Percentiles rank a stretch among this genome's conserved stretches.
Evolutionary conservation across 2,329 filamentous ascomycete species (phyloP).

Genomic region (Fusarium neocosmosporiellum): DNA sequence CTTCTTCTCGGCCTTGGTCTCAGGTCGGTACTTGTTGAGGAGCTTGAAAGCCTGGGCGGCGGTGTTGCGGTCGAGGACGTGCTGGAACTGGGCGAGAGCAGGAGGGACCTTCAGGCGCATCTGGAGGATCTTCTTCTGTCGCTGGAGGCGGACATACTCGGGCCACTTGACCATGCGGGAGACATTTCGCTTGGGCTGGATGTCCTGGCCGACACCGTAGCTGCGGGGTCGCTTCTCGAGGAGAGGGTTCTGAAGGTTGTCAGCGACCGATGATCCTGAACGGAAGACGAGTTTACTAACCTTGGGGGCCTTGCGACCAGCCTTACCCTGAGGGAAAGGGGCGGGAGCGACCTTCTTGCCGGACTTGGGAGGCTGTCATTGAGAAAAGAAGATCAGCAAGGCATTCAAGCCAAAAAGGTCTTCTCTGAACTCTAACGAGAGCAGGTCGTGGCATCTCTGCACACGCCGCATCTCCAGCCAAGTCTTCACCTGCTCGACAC

Average conservation of each 20-base stretch:
- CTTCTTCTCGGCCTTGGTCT: constrained; percentile 99
- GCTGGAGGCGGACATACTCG: constrained; percentile 98
- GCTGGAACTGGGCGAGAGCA: constrained; percentile 96
- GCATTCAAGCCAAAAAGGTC: constrained; percentile 81
- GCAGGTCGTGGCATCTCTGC: constrained; percentile 66
- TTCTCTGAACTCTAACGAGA: constrained; percentile 96
- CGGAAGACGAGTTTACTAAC: constrained; percentile 65
- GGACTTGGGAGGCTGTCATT: constrained; percentile 99
- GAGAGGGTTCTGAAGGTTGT: constrained; percentile 84
- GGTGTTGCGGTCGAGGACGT: constrained; percentile 95
- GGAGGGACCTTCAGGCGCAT: constrained; percentile 98
- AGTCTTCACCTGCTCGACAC: constrained; percentile 64
- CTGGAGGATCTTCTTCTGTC: constrained; percentile 94
- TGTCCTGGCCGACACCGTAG: constrained; percentile 99
- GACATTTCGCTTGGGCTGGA: constrained; percentile 95
- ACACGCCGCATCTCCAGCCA: constrained; percentile 70
- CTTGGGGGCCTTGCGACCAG: constrained; percentile 96
- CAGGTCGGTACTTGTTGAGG: constrained; percentile 99
- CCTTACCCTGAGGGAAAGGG: constrained; percentile 95
- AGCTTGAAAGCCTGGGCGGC: constrained; percentile 98
- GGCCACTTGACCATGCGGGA: constrained; percentile 99
- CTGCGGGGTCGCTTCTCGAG: constrained; percentile 98
- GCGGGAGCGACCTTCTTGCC: constrained; percentile 98
- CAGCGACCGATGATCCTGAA: not conserved
- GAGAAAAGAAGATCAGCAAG: constrained; percentile 99